Evolutionary conservation across 2,329 filamentous ascomycete species (phyloP), one percentile per base, ranked within the genome.

Genomic region (Nemania serpens): DNA sequence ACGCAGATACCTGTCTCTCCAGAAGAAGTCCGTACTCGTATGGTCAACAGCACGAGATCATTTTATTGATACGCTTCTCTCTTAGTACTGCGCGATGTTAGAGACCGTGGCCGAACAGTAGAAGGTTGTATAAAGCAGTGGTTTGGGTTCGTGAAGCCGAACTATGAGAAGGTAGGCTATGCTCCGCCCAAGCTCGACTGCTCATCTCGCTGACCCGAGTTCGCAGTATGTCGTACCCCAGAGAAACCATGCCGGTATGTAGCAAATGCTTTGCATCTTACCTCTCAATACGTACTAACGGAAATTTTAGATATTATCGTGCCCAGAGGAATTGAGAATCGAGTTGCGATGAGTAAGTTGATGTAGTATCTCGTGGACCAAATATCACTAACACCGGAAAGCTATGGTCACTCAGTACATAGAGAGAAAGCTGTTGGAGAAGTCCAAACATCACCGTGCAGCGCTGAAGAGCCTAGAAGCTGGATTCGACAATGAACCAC

Each of bases 91-190:
- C 90, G 95, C 71, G 95, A 99, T 77, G 91, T 98, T 20, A 87
- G 87, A 69, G 91, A 97, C 70, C 88, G 95, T 70, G 94, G 91
- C 2, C 86, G 95, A 72, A 94, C 97, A 71, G 90, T 98, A 58
- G 91, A 97, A 73, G 95, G 95, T 42, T 94, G 93, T 71, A 93
- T 99, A 75, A 98, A 98, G 76, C 95, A 99, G 75, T 99, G 95
- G 95, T 97, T 98, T 74, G 81, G 80, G 11, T 99, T 91, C 73
- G 95, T 99, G 45, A 99, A 99, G 77, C 95, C 95, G 2, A 98
- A 98, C 72, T 98, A 96, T 70, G 90, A 94, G 75, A 91, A 90
- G 76, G 84, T 83, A 71, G 57, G 70, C 55, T 3, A 25, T 17
- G 15, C 36, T 41, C 29, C 18, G 2, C 20, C 22, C 17, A 11